A percentile compares a stretch with the other conserved stretches of the same genome.
phyloP scores from a whole-genome alignment of 768 basidiomycete genomes.

The Russula sp. region DNA sequence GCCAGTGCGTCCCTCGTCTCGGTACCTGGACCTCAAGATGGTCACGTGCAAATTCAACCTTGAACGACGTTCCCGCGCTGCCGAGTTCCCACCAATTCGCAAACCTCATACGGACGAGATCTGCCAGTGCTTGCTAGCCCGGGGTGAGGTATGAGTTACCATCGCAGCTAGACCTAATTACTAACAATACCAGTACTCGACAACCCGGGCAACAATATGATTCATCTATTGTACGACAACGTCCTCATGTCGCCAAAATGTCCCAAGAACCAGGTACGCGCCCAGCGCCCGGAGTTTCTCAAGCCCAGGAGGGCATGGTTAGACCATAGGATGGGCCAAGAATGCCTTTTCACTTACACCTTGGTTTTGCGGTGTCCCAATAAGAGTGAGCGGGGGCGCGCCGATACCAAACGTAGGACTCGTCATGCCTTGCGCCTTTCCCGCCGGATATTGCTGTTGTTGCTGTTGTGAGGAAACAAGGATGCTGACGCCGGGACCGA shows the following conservation, averaged over 20 bases:
- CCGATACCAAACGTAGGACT: not conserved
- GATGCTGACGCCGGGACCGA: not conserved
- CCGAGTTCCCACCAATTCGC: not conserved
- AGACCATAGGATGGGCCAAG: not conserved
- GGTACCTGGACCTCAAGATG: too few relatives aligned
- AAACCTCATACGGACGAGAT: too few relatives aligned
- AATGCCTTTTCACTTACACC: not conserved
- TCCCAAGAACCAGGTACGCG: not conserved
- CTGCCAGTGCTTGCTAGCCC: too few relatives aligned
- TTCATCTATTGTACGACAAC: not conserved
- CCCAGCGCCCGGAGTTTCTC: not conserved
- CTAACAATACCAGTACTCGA: not conserved
- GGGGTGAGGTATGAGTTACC: not conserved
- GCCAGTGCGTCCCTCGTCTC: too few relatives aligned
- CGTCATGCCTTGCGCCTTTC: not conserved
- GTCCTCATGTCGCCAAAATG: not conserved
- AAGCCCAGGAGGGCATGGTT: not conserved
- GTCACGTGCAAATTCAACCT: too few relatives aligned
- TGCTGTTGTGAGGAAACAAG: not conserved
- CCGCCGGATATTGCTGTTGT: not conserved
- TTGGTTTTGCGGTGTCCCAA: not conserved
- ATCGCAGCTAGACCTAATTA: not conserved
- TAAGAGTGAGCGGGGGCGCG: not conserved
- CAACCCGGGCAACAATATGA: not conserved
- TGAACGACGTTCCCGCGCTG: too few relatives aligned